These are phyloP conservation scores for Sparassis latifolia DNA, from an alignment of 1,284 basidiomycete species.

Conservation along the genomic window DNA sequence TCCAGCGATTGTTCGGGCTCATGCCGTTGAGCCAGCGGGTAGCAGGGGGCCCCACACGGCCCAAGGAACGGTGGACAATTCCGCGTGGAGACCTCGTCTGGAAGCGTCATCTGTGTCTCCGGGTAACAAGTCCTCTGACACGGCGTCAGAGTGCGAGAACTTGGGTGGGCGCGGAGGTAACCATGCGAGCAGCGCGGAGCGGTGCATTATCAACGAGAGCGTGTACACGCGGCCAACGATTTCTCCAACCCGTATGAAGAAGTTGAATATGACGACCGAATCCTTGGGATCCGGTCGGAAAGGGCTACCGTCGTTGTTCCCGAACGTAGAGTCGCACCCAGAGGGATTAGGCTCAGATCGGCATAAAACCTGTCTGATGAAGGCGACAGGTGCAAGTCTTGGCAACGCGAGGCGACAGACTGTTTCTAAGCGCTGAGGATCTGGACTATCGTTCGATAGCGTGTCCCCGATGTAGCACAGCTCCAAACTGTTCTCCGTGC, in stretches of 20 bases:
- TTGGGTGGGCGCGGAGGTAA: neutral
- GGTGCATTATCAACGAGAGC: conserved; percentile 18
- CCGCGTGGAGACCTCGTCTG: too few species aligned
- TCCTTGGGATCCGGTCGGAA: conserved; percentile 14
- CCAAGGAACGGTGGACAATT: conserved; percentile 9
- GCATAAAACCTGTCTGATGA: conserved; percentile 15
- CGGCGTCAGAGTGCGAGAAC: too few species aligned
- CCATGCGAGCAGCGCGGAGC: conserved; percentile 12
- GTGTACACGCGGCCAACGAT: conserved; percentile 10
- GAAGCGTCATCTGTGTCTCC: too few species aligned
- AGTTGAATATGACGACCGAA: conserved; percentile 18
- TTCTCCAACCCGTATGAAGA: conserved; percentile 13
- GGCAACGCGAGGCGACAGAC: conserved; percentile 13
- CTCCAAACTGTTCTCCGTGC: conserved; percentile 14
- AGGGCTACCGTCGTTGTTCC: conserved; percentile 8
- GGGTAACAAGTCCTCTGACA: too few species aligned
- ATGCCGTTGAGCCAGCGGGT: conserved; percentile 17
- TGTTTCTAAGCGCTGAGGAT: conserved; percentile 8
- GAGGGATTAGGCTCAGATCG: conserved; percentile 18
- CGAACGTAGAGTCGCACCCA: conserved; percentile 3
- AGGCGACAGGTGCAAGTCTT: conserved; percentile 2
- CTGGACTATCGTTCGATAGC: neutral
- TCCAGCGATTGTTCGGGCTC: conserved; percentile 17
- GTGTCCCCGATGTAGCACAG: conserved; percentile 10
- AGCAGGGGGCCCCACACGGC: conserved; percentile 14